Evolutionary conservation across 1,284 basidiomycete genomes (phyloP).

Genomic region (Leccinum subrobustum): DNA sequence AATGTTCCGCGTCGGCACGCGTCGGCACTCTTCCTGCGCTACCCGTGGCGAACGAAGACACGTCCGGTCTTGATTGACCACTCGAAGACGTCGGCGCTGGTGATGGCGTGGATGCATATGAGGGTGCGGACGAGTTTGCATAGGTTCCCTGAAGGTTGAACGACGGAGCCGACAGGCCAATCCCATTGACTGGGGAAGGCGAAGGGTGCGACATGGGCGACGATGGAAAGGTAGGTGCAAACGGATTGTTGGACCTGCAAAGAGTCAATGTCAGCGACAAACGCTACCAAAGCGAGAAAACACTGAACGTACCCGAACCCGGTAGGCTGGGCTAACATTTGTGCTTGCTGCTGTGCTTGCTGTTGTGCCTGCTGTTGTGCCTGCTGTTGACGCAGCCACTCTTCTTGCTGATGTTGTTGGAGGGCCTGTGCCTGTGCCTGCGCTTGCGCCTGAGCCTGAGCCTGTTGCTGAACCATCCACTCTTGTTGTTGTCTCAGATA

Average conservation of each 20-base stretch:
- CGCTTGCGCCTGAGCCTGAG: constrained; percentile 34
- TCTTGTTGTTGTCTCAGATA: constrained; percentile 74
- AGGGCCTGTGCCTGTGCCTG: constrained; percentile 36
- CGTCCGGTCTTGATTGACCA: constrained; percentile 29
- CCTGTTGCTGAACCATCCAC: constrained; percentile 48
- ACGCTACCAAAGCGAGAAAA: not conserved
- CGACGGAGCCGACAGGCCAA: constrained; percentile 32
- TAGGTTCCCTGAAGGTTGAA: constrained; percentile 70
- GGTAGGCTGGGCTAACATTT: constrained; percentile 62
- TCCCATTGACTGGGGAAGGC: constrained; percentile 35
- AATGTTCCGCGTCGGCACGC: constrained; percentile 59
- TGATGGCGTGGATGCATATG: constrained; percentile 36
- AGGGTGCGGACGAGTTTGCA: constrained; percentile 39
- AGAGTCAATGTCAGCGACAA: not conserved
- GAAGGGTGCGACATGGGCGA: constrained; percentile 39
- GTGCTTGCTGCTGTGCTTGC: constrained; percentile 40
- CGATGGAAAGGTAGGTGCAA: constrained; percentile 54
- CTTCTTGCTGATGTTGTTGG: constrained; percentile 62
- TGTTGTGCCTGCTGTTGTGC: constrained; percentile 33
- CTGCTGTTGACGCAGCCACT: constrained; percentile 68
- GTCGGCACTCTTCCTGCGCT: constrained; percentile 34
- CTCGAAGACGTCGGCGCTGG: constrained; percentile 41
- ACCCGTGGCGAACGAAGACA: constrained; percentile 12
- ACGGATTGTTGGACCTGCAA: constrained; percentile 90
- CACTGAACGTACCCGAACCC: constrained; percentile 58